phyloP scores from a whole-genome alignment of 2,329 filamentous ascomycete genomes.

The Cladobotryum mycophilum region DNA sequence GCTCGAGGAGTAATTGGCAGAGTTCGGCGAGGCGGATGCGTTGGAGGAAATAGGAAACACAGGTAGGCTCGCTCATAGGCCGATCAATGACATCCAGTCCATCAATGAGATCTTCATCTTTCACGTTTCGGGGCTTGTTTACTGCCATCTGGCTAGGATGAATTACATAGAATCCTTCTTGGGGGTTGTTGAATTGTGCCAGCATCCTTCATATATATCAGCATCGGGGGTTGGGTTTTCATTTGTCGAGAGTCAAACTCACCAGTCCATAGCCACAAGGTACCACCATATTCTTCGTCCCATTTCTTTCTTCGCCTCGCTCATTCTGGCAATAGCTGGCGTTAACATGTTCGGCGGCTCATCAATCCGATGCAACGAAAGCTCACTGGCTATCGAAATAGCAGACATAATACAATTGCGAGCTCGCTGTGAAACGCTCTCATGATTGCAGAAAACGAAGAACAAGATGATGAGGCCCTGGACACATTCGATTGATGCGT shows the following conservation, averaged over 20 bases:
- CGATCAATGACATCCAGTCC: constrained; percentile 22
- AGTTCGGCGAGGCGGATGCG: constrained; percentile 33
- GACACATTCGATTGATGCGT: constrained; percentile 28
- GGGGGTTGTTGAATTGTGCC: constrained; percentile 28
- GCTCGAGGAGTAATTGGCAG: constrained; percentile 29
- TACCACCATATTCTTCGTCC: constrained; percentile 41
- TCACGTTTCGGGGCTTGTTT: constrained; percentile 31
- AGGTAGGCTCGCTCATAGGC: constrained; percentile 26
- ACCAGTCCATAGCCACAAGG: constrained; percentile 36
- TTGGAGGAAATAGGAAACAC: constrained; percentile 32
- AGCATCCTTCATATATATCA: constrained; percentile 24
- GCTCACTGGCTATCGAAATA: constrained; percentile 26
- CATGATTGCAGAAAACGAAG: constrained; percentile 33
- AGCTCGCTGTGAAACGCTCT: constrained; percentile 29
- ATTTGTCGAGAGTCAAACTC: constrained; percentile 2
- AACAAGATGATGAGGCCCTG: constrained; percentile 33
- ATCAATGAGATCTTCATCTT: constrained; percentile 31
- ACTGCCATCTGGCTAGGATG: constrained; percentile 35
- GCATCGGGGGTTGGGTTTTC: not conserved
- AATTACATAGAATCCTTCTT: constrained; percentile 30
- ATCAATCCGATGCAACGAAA: constrained; percentile 35
- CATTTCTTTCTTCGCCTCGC: constrained; percentile 27
- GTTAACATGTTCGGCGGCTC: constrained; percentile 18
- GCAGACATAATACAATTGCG: constrained; percentile 24
- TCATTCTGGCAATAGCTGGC: constrained; percentile 17